Conservation (phyloP, 1,284 basidiomycete species). For the Malassezia sympodialis region DNA sequence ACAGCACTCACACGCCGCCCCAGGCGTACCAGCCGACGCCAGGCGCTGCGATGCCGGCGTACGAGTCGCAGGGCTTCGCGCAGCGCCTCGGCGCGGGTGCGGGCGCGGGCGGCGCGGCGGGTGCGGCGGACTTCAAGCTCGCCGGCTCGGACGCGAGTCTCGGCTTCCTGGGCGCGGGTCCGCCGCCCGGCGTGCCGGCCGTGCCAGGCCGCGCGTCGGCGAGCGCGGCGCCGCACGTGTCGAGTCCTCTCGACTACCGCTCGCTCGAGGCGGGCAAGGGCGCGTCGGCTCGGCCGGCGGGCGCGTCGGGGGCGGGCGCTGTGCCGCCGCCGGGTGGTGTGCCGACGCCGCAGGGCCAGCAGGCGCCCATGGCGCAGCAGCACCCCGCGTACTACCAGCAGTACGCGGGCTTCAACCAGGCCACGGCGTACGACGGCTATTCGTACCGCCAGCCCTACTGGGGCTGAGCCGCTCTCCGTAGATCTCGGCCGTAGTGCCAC, state of each 20-base stretch:
- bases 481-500: background rate
- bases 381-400: constrained; percentile 44
- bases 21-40: constrained; percentile 26
- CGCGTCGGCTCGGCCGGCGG: constrained; percentile 3
- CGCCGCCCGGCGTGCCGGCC: constrained; percentile 18
- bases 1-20: constrained; percentile 27
- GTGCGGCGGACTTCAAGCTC: constrained; percentile 41
- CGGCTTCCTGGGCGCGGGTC: constrained; percentile 24
- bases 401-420: constrained; percentile 43
- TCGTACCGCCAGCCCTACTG: constrained; percentile 43
- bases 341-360: constrained; percentile 19
- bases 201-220: constrained; percentile 19
- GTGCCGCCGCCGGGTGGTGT: constrained; percentile 23
- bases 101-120: constrained; percentile 24
- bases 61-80: constrained; percentile 40
- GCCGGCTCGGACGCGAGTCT: constrained; percentile 18
- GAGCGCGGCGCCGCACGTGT: constrained; percentile 8
- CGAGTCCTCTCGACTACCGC: constrained; percentile 17
- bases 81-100: constrained; percentile 24
- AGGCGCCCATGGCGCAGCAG: constrained; percentile 24
- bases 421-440: constrained; percentile 33
- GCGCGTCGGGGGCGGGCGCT: background rate
- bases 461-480: constrained; percentile 18
- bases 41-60: constrained; percentile 21
- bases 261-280: constrained; percentile 13